Evolutionary conservation across 305 asterid genomes (phyloP), one percentile per base, ranked within the genome.

Genomic region (Fraxinus floribunda): DNA sequence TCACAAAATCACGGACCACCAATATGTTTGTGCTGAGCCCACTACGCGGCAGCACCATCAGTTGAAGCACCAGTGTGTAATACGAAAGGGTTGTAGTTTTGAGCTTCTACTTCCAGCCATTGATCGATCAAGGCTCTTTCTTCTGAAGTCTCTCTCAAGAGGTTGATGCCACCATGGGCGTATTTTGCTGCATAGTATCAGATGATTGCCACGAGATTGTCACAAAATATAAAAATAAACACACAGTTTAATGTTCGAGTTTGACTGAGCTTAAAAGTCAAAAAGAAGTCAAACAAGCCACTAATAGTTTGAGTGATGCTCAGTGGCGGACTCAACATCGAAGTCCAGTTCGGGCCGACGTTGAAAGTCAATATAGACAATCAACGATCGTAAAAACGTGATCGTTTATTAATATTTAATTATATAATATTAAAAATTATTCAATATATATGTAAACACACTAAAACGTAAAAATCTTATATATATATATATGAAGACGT

Each of bases 71-170:
- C 81, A 93, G 80, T 1, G 85, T 83, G 86, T 89, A 91, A 49
- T 55, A 93, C 81, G 18, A 89, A 38, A 4, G 96, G 89, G 83
- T 94, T 94, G 85, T 88, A 94, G 86, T 94, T 93, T 90, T 95
- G 92, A 60, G 90, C 86, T 80, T 95, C 98, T 11, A 94, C 93
- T 86, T 94, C 95, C 6, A 93, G 75, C 98, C 98, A 94, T 88
- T 93, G 98, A 16, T 95, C 97, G 29, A 94, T 95, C 36, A 90
- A 2, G 38, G 97, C 98, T 32, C 81, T 95, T 86, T 95, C 97
- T 82, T 91, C 98, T 13, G 91, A 30, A 3, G 94, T 90, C 0
- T 77, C 55, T 11, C 98, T 96, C 74, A 87, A 26, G 3, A 95
- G 92, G 20, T 91, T 91, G 9, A 78, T 76, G 8, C 92, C 92